Evolutionary conservation across 176 grass and related monocot genomes (phyloP).

Genomic region (Miscanthus lutarioriparius): DNA sequence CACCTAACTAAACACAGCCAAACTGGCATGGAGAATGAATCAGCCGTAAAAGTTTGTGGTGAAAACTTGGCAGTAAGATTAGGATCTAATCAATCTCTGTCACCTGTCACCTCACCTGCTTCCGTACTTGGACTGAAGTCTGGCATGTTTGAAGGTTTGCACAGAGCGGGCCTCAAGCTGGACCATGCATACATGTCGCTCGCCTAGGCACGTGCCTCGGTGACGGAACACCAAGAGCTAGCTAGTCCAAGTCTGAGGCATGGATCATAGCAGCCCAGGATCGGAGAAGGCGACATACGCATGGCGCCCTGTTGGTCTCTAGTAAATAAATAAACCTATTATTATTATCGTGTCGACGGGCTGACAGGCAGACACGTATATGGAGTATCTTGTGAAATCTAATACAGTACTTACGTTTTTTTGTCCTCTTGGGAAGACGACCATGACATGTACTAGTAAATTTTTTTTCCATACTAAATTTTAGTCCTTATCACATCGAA

Average conservation of each 20-base stretch:
- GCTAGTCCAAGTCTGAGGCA: not conserved
- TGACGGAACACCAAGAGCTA: not conserved
- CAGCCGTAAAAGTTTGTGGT: no score
- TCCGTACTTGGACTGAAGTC: constrained; percentile 9
- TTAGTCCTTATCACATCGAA: no score
- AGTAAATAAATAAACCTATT: no score
- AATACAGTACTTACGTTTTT: not conserved
- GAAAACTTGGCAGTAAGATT: not conserved
- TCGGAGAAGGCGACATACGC: not conserved
- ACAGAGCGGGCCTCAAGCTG: not conserved
- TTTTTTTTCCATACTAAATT: no score
- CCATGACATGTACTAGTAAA: not conserved
- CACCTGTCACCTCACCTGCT: not conserved
- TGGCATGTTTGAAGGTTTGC: not conserved
- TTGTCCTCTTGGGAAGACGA: constrained; percentile 2
- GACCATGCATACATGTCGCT: not conserved
- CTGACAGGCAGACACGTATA: not conserved
- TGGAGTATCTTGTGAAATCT: not conserved
- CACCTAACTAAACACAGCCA: no score
- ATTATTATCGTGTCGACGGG: not conserved
- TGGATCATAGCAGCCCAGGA: not conserved
- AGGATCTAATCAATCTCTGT: not conserved
- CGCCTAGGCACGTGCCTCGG: not conserved
- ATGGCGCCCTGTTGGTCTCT: not conserved
- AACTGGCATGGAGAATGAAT: not conserved